Conservation (phyloP, 768 basidiomycete genomes). For the Lactifluus subvellereus region DNA sequence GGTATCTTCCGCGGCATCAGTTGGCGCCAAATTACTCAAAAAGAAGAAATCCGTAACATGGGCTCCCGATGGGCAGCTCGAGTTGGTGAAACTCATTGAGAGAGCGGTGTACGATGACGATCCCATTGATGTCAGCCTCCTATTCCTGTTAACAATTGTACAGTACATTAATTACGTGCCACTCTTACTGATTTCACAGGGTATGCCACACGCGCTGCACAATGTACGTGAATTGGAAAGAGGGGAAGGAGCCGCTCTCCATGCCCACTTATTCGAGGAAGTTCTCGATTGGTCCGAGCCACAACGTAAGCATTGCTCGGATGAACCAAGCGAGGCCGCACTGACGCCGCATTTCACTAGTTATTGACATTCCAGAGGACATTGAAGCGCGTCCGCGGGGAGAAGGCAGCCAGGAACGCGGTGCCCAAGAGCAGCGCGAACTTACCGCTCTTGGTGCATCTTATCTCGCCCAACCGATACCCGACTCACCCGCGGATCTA, state of each 20-base stretch:
- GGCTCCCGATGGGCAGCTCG: slow-evolving; percentile 69
- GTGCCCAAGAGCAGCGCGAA: slow-evolving; percentile 70
- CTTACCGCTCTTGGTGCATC: slow-evolving; percentile 68
- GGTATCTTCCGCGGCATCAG: slow-evolving; percentile 46
- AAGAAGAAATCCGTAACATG: slow-evolving; percentile 77
- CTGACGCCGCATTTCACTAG: slow-evolving; percentile 37
- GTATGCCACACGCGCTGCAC: slow-evolving; percentile 55
- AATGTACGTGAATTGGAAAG: slow-evolving; percentile 82
- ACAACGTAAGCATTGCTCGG: slow-evolving; percentile 48
- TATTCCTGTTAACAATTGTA: slow-evolving; percentile 36
- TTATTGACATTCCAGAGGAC: slow-evolving; percentile 55
- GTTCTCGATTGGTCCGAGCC: slow-evolving; percentile 83
- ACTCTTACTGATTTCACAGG: slow-evolving; percentile 47
- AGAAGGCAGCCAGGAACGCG: slow-evolving; percentile 61
- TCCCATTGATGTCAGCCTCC: slow-evolving; percentile 72
- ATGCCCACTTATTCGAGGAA: slow-evolving; percentile 80
- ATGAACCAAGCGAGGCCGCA: slow-evolving; percentile 11
- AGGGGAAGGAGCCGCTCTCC: slow-evolving; percentile 80
- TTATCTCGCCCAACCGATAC: slow-evolving; percentile 70
- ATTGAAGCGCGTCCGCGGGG: slow-evolving; percentile 54
- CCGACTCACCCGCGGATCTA: slow-evolving; percentile 73
- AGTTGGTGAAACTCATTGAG: slow-evolving; percentile 74
- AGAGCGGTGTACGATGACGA: slow-evolving; percentile 87
- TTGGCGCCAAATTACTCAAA: slow-evolving; percentile 38
- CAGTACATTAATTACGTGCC: slow-evolving; percentile 46